Evolutionary conservation across 75 land plant genomes (phyloP), one percentile per base, ranked within the genome.

Genomic region (Azolla pinnata): DNA sequence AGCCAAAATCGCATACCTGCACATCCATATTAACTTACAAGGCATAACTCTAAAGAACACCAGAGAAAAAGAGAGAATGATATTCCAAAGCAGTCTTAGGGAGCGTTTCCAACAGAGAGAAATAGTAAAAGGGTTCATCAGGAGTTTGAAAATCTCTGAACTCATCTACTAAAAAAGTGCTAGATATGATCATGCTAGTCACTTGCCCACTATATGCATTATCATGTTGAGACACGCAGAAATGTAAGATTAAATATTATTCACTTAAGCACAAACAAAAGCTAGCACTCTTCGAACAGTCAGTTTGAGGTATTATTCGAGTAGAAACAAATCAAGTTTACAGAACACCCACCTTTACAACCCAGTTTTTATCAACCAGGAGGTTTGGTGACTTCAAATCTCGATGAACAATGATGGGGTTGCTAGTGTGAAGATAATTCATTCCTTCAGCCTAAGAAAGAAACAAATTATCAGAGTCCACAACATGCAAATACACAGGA

Each of bases 301-400:
- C n/a, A n/a, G n/a, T n/a, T n/a, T n/a, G n/a, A n/a, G n/a, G n/a
- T n/a, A n/a, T n/a, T n/a, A n/a, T n/a, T n/a, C n/a, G n/a, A n/a
- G n/a, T n/a, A n/a, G n/a, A n/a, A n/a, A n/a, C n/a, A n/a, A n/a
- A n/a, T n/a, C n/a, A n/a, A n/a, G n/a, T n/a, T n/a, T n/a, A n/a
- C n/a, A n/a, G n/a, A n/a, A n/a, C n/a, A n/a, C n/a, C n/a, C n/a
- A 92, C 98, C 96, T 93, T 93, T 32, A 93, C 96, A 71, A 77
- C 81, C 98, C 98, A 93, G 33, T 93, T 93, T 44, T 88, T 79
- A 62, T 93, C 98, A 55, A 93, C 98, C 57, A 93, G 71, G 26
- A 93, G 74, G 74, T 93, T 93, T 25, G 98, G 98, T 12, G 98
- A 89, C 68, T 93, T 93, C 63, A 93, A 57, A 67, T 93, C 98